These are phyloP conservation scores for Saksenaea oblongispora DNA, from an alignment of 371 early-diverging fungal genomes.

Conservation along the genomic window DNA sequence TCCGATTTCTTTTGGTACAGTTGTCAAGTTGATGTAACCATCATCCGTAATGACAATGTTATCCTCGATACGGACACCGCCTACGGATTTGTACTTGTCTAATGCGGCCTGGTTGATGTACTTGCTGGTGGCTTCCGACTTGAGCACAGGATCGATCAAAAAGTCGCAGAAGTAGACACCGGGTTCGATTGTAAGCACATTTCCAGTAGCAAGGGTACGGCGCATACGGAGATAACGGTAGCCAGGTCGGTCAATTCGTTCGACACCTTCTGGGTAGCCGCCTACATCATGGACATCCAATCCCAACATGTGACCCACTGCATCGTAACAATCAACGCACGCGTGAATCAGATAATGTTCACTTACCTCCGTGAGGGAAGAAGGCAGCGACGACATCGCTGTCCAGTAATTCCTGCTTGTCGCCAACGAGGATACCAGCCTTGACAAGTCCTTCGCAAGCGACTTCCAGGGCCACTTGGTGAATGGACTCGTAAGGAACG, in stretches of 20 bases:
- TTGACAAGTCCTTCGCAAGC: slow-evolving; percentile 76
- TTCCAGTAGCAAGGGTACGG: slow-evolving; percentile 73
- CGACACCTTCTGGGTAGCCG: slow-evolving; percentile 82
- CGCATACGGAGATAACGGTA: slow-evolving; percentile 87
- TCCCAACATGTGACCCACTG: slow-evolving; percentile 69
- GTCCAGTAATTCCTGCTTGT: slow-evolving; percentile 63
- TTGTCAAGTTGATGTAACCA: slow-evolving; percentile 73
- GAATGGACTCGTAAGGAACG: slow-evolving; percentile 90
- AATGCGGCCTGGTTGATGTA: slow-evolving; percentile 74
- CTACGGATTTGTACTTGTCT: slow-evolving; percentile 72
- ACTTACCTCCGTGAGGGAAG: slow-evolving; percentile 87
- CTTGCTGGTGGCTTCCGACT: slow-evolving; percentile 56
- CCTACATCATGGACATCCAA: slow-evolving; percentile 90
- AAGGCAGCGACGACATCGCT: slow-evolving; percentile 82
- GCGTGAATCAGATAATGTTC: slow-evolving; percentile 15
- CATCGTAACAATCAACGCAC: slow-evolving; percentile 10
- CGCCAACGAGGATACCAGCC: slow-evolving; percentile 75
- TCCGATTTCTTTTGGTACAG: slow-evolving; percentile 72
- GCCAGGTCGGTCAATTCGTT: slow-evolving; percentile 80
- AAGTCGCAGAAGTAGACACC: slow-evolving; percentile 76
- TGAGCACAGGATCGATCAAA: slow-evolving; percentile 57
- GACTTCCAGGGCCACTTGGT: slow-evolving; percentile 73
- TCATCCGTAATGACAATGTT: slow-evolving; percentile 77
- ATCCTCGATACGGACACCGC: slow-evolving; percentile 95
- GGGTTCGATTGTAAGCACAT: slow-evolving; percentile 94